Percentiles rank a stretch among this genome's conserved stretches.
Conservation (phyloP, 768 basidiomycete species). For the Filobasidium floriforme region DNA sequence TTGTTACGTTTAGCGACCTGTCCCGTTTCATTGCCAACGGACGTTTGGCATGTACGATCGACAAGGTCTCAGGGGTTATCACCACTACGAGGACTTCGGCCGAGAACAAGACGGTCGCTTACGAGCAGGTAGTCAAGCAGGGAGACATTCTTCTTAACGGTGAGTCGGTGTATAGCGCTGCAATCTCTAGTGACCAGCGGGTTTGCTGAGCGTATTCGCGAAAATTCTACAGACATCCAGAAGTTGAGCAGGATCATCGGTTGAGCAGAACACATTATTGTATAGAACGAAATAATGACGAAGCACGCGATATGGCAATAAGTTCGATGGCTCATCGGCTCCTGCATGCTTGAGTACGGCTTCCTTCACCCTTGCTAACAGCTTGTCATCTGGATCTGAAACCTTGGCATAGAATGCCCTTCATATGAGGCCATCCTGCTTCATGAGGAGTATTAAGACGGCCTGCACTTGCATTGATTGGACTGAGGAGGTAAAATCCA, state of each 20-base stretch:
- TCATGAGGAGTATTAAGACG: no score
- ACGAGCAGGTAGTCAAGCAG: conserved; percentile 86
- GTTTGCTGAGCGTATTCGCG: conserved; percentile 1
- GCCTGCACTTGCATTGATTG: no score
- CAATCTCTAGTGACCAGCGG: neutral
- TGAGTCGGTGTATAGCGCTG: conserved; percentile 20
- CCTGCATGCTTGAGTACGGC: no score
- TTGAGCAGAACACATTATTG: no score
- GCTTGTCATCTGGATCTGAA: no score
- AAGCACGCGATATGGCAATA: no score
- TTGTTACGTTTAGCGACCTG: conserved; percentile 59
- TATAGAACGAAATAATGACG: no score
- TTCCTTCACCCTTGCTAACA: no score
- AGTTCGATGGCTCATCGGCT: no score
- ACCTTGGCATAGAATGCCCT: no score
- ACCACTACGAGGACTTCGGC: conserved; percentile 67
- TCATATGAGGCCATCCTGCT: no score
- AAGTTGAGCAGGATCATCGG: conserved; percentile 77
- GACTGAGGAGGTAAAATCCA: no score
- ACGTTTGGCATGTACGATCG: conserved; percentile 77
- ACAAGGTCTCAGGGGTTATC: conserved; percentile 89
- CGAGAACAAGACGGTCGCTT: conserved; percentile 70
- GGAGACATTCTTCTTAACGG: conserved; percentile 82
- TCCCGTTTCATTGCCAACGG: conserved; percentile 84
- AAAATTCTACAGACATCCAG: conserved; percentile 52